Conservation (phyloP, 139 green algal species). For the Gonium pectorale region DNA sequence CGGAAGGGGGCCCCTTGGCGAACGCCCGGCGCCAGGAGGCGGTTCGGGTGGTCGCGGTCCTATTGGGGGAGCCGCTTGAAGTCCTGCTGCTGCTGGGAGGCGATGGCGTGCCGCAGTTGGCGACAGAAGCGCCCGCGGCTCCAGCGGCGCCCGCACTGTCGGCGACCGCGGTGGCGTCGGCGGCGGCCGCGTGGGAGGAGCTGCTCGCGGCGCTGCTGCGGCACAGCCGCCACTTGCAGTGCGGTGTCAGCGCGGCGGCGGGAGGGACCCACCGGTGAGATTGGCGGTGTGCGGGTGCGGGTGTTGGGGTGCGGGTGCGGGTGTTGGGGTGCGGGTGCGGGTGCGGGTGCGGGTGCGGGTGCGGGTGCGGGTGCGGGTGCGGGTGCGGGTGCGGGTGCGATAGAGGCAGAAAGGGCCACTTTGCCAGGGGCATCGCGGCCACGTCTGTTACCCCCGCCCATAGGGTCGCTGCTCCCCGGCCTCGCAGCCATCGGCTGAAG, state of each 20-base stretch:
- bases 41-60: background rate
- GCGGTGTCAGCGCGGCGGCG: background rate
- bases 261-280: background rate
- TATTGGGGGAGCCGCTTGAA: constrained; percentile 20
- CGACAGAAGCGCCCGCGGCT: no score
- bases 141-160: background rate
- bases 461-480: no score
- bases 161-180: background rate
- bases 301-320: no score
- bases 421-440: no score
- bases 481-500: no score
- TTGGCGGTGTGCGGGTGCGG: no score
- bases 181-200: constrained; percentile 11
- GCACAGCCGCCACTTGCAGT: background rate
- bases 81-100: background rate
- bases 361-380: no score
- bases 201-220: constrained; percentile 2
- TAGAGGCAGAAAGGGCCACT: no score
- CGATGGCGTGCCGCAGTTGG: background rate
- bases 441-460: no score
- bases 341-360: no score
- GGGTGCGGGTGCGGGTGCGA: no score
- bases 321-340: no score
- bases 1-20: background rate
- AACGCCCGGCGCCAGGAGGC: constrained; percentile 18